Percentiles rank a stretch among this genome's conserved stretches.
Evolutionary conservation across 257 asterid species (phyloP).

Genomic region (Gentiana macrophylla): DNA sequence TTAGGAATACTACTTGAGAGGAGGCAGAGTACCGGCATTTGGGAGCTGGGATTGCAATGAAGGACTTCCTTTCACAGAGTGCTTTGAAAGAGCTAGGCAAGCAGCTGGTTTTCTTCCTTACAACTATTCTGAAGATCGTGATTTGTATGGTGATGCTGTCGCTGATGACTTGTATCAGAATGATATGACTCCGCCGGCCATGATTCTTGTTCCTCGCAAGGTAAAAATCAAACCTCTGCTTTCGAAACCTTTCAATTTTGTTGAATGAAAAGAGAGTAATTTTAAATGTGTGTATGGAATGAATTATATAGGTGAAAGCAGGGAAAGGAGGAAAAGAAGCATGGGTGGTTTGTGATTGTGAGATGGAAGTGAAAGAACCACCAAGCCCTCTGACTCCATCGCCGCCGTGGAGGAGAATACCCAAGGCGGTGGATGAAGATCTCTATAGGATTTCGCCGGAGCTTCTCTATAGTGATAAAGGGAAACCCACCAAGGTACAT

Average conservation of each 20-base stretch:
- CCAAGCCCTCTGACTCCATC: conserved; percentile 27
- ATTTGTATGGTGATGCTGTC: conserved; percentile 41
- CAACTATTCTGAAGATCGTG: conserved; percentile 48
- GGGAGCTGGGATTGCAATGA: conserved; percentile 80
- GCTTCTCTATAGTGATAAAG: conserved; percentile 15
- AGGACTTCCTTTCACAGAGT: conserved; percentile 50
- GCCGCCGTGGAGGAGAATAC: conserved; percentile 16
- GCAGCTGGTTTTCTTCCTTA: conserved; percentile 34
- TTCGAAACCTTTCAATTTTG: no score
- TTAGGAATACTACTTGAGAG: conserved; percentile 35
- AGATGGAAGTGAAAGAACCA: conserved; percentile 24
- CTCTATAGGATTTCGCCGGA: conserved; percentile 73
- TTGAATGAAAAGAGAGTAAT: no score
- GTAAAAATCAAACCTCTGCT: conserved; percentile 12
- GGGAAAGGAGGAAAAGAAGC: conserved; percentile 22
- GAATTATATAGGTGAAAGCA: conserved; percentile 23
- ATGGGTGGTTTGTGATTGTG: conserved; percentile 46
- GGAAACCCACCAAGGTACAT: no score
- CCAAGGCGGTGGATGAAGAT: conserved; percentile 78
- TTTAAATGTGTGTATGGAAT: neutral
- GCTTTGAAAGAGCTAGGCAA: conserved; percentile 62
- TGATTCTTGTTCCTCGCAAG: conserved; percentile 69
- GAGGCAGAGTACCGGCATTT: conserved; percentile 68
- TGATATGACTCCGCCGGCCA: conserved; percentile 53
- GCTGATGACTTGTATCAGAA: conserved; percentile 55